phyloP scores from a whole-genome alignment of 2,329 filamentous ascomycete genomes.

The Verticillium klebahnii region DNA sequence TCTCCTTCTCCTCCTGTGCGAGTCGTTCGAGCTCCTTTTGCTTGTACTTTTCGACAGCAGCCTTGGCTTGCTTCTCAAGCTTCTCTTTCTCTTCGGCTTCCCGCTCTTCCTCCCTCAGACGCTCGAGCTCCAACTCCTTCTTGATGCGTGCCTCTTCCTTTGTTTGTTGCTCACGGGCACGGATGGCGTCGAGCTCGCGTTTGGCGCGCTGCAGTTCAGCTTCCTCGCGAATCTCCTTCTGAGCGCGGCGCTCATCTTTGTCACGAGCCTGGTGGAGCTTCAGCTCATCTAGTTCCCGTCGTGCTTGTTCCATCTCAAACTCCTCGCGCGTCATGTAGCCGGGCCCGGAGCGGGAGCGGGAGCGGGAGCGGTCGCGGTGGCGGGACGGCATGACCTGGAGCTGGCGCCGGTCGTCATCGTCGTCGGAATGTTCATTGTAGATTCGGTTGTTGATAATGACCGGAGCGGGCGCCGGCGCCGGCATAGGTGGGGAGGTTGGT shows the following conservation, averaged over 20 bases:
- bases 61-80: slow-evolving; percentile 41
- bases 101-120: slow-evolving; percentile 40
- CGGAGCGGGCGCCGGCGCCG: slow-evolving; percentile 29
- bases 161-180: slow-evolving; percentile 38
- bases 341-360: slow-evolving; percentile 21
- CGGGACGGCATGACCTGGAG: slow-evolving; percentile 20
- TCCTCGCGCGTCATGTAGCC: slow-evolving; percentile 37
- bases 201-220: slow-evolving; percentile 46
- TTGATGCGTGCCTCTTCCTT: slow-evolving; percentile 47
- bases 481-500: slow-evolving; percentile 19
- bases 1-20: slow-evolving; percentile 41
- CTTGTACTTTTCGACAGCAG: slow-evolving; percentile 49
- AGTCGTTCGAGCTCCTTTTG: slow-evolving; percentile 41
- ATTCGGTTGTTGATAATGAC: slow-evolving; percentile 56
- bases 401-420: slow-evolving; percentile 30
- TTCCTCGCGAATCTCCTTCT: slow-evolving; percentile 38
- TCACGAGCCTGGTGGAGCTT: slow-evolving; percentile 33
- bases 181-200: slow-evolving; percentile 43
- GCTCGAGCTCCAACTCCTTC: slow-evolving; percentile 44
- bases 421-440: slow-evolving; percentile 43
- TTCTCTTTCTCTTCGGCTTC: slow-evolving; percentile 38
- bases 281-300: slow-evolving; percentile 40
- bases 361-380: slow-evolving; percentile 17
- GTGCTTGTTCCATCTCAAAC: slow-evolving; percentile 32
- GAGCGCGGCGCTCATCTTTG: slow-evolving; percentile 33